Evolutionary conservation across 768 basidiomycete genomes (phyloP).

Genomic region (Royoungia palumana): DNA sequence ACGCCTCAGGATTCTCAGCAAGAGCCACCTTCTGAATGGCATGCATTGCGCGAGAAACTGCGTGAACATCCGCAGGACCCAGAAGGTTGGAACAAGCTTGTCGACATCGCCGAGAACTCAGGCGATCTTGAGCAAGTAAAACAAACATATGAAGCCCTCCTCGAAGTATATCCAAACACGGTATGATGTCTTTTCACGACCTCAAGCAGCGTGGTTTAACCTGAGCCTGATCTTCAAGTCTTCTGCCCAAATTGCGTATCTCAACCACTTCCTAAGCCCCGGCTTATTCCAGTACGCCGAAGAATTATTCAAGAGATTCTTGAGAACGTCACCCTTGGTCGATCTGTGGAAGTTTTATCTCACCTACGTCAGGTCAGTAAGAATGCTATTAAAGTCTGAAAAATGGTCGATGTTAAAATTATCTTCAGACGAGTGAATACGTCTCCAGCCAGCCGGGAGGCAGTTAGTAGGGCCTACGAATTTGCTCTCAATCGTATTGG

Average conservation of each 20-base stretch:
- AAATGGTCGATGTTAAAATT: constrained; percentile 9
- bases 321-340: constrained; percentile 82
- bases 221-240: constrained; percentile 47
- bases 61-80: constrained; percentile 69
- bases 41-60: constrained; percentile 56
- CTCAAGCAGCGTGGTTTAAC: constrained; percentile 25
- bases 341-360: constrained; percentile 93
- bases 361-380: constrained; percentile 81
- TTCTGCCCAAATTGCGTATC: constrained; percentile 80
- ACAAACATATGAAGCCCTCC: constrained; percentile 75
- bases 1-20: constrained; percentile 20
- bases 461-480: constrained; percentile 86
- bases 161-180: constrained; percentile 87
- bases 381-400: constrained; percentile 5
- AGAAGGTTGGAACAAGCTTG: constrained; percentile 74
- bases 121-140: constrained; percentile 80
- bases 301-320: constrained; percentile 82
- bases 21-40: constrained; percentile 61
- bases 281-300: constrained; percentile 75
- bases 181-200: constrained; percentile 51
- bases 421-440: constrained; percentile 59
- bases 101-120: constrained; percentile 71
- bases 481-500: constrained; percentile 88
- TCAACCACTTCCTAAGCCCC: constrained; percentile 70
- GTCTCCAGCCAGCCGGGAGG: constrained; percentile 67